Percentiles rank a stretch among this genome's conserved stretches.
Evolutionary conservation across 352 stramenopile species (phyloP).

Genomic region (Pythium brachiatum): DNA sequence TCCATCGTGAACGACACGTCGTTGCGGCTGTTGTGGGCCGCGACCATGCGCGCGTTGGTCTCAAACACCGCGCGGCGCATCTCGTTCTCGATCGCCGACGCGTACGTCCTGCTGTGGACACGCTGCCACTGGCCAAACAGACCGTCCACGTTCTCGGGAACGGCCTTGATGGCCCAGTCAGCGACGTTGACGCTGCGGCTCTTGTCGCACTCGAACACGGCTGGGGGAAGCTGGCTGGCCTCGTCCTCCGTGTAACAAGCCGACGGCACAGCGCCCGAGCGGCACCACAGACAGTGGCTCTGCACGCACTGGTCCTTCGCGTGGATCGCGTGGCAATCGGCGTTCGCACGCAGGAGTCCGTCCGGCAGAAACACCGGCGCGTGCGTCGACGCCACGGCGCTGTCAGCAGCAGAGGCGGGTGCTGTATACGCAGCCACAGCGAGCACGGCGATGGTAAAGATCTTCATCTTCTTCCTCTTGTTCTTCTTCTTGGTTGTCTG

Average conservation of each 20-base stretch:
- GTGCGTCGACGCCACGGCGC: constrained; percentile 7
- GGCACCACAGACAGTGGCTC: constrained; percentile 71
- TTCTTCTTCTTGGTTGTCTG: constrained; percentile 4
- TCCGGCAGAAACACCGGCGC: constrained; percentile 31
- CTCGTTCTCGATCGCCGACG: constrained; percentile 44
- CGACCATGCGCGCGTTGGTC: constrained; percentile 59
- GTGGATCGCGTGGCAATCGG: constrained; percentile 54
- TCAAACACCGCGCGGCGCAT: constrained; percentile 56
- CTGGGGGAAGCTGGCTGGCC: constrained; percentile 57
- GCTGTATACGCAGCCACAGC: neutral
- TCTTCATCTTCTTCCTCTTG: constrained; percentile 15
- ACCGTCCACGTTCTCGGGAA: constrained; percentile 29
- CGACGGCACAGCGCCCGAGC: constrained; percentile 75
- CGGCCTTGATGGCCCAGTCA: constrained; percentile 38
- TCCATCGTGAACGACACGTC: constrained; percentile 61
- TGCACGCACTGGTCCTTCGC: constrained; percentile 47
- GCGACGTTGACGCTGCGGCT: neutral
- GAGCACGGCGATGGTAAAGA: constrained; percentile 2
- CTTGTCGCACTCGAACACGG: constrained; percentile 75
- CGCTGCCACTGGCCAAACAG: constrained; percentile 61
- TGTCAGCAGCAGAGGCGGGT: neutral
- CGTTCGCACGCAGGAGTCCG: constrained; percentile 3
- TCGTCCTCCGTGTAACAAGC: constrained; percentile 74
- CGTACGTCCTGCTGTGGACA: constrained; percentile 47
- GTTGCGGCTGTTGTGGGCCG: constrained; percentile 49